phyloP scores from a whole-genome alignment of 805 yeast genomes.

The Myxozyma geophila region DNA sequence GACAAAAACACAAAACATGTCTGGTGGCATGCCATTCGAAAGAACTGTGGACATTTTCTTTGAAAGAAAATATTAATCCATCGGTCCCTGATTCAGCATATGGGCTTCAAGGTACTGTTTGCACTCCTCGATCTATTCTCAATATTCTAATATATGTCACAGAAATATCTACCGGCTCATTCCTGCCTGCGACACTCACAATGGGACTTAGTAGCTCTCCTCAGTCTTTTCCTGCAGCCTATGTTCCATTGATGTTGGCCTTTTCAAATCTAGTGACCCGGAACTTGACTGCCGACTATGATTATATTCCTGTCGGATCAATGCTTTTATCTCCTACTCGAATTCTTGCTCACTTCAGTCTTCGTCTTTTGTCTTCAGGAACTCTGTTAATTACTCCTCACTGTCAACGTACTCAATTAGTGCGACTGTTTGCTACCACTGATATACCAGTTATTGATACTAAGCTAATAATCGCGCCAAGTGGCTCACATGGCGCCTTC shows the following conservation, averaged over 20 bases:
- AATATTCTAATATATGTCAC: not conserved
- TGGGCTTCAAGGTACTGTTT: conserved; percentile 31
- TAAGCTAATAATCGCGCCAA: conserved; percentile 29
- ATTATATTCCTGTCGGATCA: conserved; percentile 34
- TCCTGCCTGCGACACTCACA: conserved; percentile 33
- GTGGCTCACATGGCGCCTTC: conserved; percentile 25
- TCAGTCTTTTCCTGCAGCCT: conserved; percentile 34
- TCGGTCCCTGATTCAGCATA: conserved; percentile 27
- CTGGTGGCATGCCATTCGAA: conserved; percentile 30
- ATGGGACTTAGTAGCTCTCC: conserved; percentile 23
- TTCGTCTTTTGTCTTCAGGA: conserved; percentile 33
- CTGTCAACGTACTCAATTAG: conserved; percentile 16
- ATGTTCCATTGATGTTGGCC: conserved; percentile 35
- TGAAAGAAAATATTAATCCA: conserved; percentile 22
- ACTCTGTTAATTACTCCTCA: conserved; percentile 28
- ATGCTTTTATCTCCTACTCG: conserved; percentile 26
- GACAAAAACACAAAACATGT: conserved; percentile 24
- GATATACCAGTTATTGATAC: conserved; percentile 13
- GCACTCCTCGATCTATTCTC: not conserved
- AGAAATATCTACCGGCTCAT: conserved; percentile 37
- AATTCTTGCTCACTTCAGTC: conserved; percentile 15
- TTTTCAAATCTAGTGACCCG: conserved; percentile 28
- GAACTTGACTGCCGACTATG: conserved; percentile 25
- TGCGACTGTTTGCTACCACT: conserved; percentile 10
- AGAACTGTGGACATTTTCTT: conserved; percentile 37